These are phyloP conservation scores for Colletotrichum agaves DNA, from an alignment of 2,329 filamentous ascomycete species.

Conservation along the genomic window DNA sequence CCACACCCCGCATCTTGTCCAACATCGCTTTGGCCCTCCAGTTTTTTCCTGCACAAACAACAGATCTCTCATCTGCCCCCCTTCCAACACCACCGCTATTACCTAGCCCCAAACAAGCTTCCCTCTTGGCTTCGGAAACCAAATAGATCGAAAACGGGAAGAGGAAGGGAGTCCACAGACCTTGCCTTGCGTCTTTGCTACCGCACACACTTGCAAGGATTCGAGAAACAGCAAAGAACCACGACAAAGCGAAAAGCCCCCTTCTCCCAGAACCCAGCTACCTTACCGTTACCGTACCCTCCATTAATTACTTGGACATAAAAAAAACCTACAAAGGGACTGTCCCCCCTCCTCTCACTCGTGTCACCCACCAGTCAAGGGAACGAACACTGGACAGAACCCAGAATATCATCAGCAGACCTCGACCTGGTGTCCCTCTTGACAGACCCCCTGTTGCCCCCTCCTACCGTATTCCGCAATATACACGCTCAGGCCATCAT, in stretches of 20 bases:
- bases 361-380: conserved; percentile 1
- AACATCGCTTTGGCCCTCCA: conserved; percentile 7
- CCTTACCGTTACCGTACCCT: not conserved
- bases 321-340: conserved; percentile 22
- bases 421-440: conserved; percentile 5
- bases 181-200: conserved; percentile 4
- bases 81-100: conserved; percentile 1
- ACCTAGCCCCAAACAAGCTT: conserved; percentile 13
- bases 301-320: not conserved
- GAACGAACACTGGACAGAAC: not conserved
- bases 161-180: conserved; percentile 2
- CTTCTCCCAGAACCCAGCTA: too few relatives aligned
- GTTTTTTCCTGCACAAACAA: not conserved
- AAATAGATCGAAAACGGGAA: conserved; percentile 9
- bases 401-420: conserved; percentile 28
- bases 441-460: too few relatives aligned
- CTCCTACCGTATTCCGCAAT: conserved; percentile 7
- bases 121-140: conserved; percentile 4
- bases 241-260: not conserved
- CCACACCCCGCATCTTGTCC: conserved; percentile 1
- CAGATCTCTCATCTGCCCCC: not conserved
- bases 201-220: not conserved
- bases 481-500: not conserved
- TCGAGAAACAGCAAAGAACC: conserved; percentile 7
- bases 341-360: conserved; percentile 2